Conservation (phyloP, 495 filamentous ascomycete species). For the Penicillium argentinense region DNA sequence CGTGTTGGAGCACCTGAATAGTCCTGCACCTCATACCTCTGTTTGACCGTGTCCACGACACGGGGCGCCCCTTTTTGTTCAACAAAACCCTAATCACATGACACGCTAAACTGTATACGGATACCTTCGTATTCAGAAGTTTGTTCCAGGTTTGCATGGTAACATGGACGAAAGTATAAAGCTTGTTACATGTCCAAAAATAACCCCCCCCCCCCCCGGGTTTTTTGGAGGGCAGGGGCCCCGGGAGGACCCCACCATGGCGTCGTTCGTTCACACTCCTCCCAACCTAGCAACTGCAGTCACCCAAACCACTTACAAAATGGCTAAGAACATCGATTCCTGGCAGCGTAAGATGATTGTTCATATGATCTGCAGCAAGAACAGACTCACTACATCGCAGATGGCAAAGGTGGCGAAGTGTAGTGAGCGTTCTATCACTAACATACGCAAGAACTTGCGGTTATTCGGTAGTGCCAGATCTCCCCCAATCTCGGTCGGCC, state of each 20-base stretch:
- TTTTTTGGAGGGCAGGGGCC: too few relatives aligned
- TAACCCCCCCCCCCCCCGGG: too few relatives aligned
- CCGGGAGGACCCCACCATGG: too few relatives aligned
- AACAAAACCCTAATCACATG: too few relatives aligned
- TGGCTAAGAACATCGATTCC: slow-evolving; percentile 5
- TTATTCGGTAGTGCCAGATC: too few relatives aligned
- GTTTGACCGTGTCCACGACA: too few relatives aligned
- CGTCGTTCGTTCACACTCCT: not conserved
- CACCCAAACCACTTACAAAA: slow-evolving; percentile 6
- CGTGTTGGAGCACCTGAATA: too few relatives aligned
- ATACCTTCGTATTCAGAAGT: slow-evolving; percentile 2
- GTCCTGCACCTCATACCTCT: too few relatives aligned
- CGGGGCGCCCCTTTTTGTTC: too few relatives aligned
- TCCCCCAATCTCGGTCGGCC: slow-evolving; percentile 13
- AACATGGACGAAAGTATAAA: too few relatives aligned
- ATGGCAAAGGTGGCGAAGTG: slow-evolving; percentile 5
- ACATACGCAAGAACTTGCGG: too few relatives aligned
- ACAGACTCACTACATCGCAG: slow-evolving; percentile 9
- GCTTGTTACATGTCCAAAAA: too few relatives aligned
- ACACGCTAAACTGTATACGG: slow-evolving; percentile 4
- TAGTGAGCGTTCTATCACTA: slow-evolving; percentile 8
- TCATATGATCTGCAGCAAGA: slow-evolving; percentile 7
- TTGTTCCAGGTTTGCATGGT: slow-evolving; percentile 2
- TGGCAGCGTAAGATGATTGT: slow-evolving; percentile 6
- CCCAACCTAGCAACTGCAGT: not conserved